Base-by-base conservation (phyloP, 257 asterid species). In the Solanum sparsipilum region DNA sequence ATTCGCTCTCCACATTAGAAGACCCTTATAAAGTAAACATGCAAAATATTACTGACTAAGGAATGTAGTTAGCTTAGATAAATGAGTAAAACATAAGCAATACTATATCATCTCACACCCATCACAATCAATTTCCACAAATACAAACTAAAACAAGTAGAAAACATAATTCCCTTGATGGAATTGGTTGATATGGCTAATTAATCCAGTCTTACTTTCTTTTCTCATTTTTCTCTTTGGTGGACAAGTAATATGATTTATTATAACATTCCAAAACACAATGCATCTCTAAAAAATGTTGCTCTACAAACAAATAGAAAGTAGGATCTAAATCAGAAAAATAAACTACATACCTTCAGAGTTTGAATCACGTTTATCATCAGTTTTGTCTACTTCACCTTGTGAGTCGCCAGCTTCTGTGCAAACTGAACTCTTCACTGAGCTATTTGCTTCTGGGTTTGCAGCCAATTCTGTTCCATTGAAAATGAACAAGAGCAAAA, bases 391-490 rank as follows among this genome's bases (percentile, higher is more conserved):
- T 27, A 85, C 63, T 72, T 88, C 88, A 85, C 31, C 84, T 88
- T 92, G 94, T 27, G 89, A 88, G 58, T 87, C 88, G 63, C 84
- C 87, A 85, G 88, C 93, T 83, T 89, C 93, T 74, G 83, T 83
- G 90, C 88, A 89, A 87, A 87, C 94, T 65, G 89, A 87, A 84
- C 75, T 90, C 81, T 89, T 89, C 31, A 60, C 86, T 46, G 86
- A 88, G 90, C 91, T 83, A 91, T 92, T 92, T 84, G 88, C 93
- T 88, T 88, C 94, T 41, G 91, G 87, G 67, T 92, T 91, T 82
- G 84, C 92, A 89, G 86, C 84, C 72, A 88, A 38, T 85, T 89
- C 98, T 89, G 88, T 86, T 84, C 84, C 75, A 89, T 86, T 81
- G 88, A 27, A 81, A 78, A 74, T 29, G 83, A 81, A 85, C 44